Conservation (phyloP, 345 rosid species). For the Salix dunnii region DNA sequence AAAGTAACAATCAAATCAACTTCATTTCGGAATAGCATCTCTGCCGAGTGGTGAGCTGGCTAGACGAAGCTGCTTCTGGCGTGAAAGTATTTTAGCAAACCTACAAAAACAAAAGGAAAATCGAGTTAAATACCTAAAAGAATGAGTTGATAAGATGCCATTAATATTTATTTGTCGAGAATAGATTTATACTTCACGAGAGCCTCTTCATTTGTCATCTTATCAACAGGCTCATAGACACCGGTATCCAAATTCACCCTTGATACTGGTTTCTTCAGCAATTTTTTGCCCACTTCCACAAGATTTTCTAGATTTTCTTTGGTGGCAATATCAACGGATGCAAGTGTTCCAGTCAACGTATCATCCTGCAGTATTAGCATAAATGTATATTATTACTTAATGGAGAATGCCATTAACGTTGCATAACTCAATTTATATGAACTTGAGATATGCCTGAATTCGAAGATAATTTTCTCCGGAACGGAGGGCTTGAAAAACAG, state of each 20-base stretch:
- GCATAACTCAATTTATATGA: neutral
- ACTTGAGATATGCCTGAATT: conserved; percentile 34
- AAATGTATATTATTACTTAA: too few relatives aligned
- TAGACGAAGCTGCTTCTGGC: conserved; percentile 47
- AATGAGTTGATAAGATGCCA: neutral
- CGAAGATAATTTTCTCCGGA: conserved; percentile 45
- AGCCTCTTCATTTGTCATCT: conserved; percentile 52
- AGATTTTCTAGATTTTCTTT: conserved; percentile 41
- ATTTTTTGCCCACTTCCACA: conserved; percentile 41
- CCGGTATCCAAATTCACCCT: conserved; percentile 52
- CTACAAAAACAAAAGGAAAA: conserved; percentile 17
- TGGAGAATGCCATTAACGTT: too few relatives aligned
- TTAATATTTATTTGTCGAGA: neutral
- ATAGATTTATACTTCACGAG: conserved; percentile 37
- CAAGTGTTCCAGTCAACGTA: conserved; percentile 45
- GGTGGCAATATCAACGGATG: conserved; percentile 53
- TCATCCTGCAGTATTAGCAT: conserved; percentile 11
- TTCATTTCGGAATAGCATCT: neutral
- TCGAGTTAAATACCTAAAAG: neutral
- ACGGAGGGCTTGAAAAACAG: conserved; percentile 47
- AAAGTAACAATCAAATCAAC: neutral
- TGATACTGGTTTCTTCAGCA: conserved; percentile 49
- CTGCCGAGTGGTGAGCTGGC: conserved; percentile 32
- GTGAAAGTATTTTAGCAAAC: conserved; percentile 56
- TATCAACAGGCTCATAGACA: conserved; percentile 25